These are phyloP conservation scores for Cladosporium sp. DNA, from an alignment of 2,329 filamentous ascomycete species.

Conservation along the genomic window DNA sequence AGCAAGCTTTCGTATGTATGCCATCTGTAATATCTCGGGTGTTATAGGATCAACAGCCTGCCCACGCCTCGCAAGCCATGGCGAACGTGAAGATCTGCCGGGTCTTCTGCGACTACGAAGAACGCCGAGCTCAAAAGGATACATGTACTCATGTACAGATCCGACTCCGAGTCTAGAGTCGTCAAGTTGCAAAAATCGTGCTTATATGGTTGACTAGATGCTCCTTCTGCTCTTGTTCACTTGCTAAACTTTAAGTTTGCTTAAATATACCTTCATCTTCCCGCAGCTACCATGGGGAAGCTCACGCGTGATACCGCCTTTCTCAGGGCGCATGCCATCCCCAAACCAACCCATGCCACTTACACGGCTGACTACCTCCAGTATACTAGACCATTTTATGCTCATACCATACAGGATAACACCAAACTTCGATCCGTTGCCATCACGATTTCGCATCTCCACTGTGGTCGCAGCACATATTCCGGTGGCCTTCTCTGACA, in stretches of 20 bases:
- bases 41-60: not conserved
- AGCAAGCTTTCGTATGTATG: slow-evolving; percentile 7
- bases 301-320: not conserved
- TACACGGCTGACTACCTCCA: not conserved
- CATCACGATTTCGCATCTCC: not conserved
- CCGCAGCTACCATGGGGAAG: not conserved
- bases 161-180: not conserved
- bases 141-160: not conserved
- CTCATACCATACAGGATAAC: not conserved
- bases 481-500: not conserved
- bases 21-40: not conserved
- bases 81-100: not conserved
- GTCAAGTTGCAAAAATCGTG: no score
- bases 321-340: not conserved
- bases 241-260: not conserved
- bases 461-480: not conserved
- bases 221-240: not conserved
- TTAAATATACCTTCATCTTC: not conserved
- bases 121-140: not conserved
- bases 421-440: not conserved
- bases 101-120: not conserved
- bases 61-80: not conserved
- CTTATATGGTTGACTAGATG: not conserved
- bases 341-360: not conserved
- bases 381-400: not conserved